Base-by-base conservation (phyloP, 768 basidiomycete species). In the Boletus sensibilis region DNA sequence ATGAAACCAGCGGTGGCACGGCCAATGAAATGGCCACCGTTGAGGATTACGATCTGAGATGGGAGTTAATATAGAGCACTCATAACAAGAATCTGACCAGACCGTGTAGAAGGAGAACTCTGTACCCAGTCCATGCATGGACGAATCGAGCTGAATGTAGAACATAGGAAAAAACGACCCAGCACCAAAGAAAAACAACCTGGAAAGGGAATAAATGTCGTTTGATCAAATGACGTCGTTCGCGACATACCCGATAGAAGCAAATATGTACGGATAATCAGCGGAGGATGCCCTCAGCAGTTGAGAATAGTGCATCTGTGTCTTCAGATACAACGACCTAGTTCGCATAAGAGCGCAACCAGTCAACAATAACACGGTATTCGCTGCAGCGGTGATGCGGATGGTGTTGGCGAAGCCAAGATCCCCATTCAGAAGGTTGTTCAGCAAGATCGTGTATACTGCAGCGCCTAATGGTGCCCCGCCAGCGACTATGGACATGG, bases 51-150 rank as follows among this genome's bases (percentile, higher is more conserved):
- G 25, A 76, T 62, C 76, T 78, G 37, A 43, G 13, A 21, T 25
- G 2, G 7, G 5, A 33, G 34, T 62, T 9, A 56, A 48, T n/a
- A 48, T 4, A 34, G 35, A 16, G 31, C 16, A 40, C 39, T 33
- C 25, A 45, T 8, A 11, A 41, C 50, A n/a, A 55, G 37, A 52
- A 49, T 33, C 7, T 3, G 27, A 40, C 31, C 72, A 29, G 51
- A 84, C 84, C 46, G 76, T 78, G 60, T 85, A 84, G 62, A 86
- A 86, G 1, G 84, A 79, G 13, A 86, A 70, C 27, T 61, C 66
- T 20, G 72, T 62, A 14, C 72, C 67, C 31, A 83, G 68, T 2
- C 79, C 78, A 53, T 81, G 79, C 52, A 74, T 72, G 33, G 79
- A 74, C 9, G 84, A 77, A 51, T 82, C 78, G 14, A 85, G 70